These are phyloP conservation scores for Neofusicoccum ribis DNA, from an alignment of 2,329 filamentous ascomycete species.

Conservation along the genomic window DNA sequence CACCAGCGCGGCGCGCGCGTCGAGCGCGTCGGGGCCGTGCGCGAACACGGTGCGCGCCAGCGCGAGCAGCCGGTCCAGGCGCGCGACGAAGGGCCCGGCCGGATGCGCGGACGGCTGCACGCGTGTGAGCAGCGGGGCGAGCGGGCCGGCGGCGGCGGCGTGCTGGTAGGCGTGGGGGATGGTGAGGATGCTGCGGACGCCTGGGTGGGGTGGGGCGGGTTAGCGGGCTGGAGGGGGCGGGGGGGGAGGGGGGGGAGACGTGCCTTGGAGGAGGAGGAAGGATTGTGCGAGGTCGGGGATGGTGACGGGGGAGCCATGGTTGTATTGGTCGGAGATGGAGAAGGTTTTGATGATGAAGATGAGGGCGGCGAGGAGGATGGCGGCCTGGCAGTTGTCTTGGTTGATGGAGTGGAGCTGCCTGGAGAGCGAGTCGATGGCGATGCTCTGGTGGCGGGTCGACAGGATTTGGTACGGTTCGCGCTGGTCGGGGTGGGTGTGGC, in stretches of 20 bases:
- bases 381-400: neutral
- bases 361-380: neutral
- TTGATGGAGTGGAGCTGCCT: neutral
- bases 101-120: too few species aligned
- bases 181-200: too few species aligned
- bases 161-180: too few species aligned
- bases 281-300: neutral
- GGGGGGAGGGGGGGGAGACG: too few species aligned
- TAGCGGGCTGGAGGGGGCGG: neutral
- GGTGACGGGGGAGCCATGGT: neutral
- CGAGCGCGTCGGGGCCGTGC: too few species aligned
- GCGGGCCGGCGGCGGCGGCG: too few species aligned
- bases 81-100: too few species aligned
- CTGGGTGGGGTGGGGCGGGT: too few species aligned
- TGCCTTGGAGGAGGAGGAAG: neutral
- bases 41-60: too few species aligned
- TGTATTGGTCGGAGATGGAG: neutral
- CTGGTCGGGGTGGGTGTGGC: neutral
- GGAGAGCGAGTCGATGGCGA: neutral
- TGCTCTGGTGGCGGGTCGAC: neutral
- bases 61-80: too few species aligned
- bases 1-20: too few species aligned
- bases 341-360: neutral
- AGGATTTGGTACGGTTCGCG: neutral
- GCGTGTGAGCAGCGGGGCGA: too few species aligned